Conservation (phyloP, 1,139 yeast species). For the Ogataea hybrid region DNA sequence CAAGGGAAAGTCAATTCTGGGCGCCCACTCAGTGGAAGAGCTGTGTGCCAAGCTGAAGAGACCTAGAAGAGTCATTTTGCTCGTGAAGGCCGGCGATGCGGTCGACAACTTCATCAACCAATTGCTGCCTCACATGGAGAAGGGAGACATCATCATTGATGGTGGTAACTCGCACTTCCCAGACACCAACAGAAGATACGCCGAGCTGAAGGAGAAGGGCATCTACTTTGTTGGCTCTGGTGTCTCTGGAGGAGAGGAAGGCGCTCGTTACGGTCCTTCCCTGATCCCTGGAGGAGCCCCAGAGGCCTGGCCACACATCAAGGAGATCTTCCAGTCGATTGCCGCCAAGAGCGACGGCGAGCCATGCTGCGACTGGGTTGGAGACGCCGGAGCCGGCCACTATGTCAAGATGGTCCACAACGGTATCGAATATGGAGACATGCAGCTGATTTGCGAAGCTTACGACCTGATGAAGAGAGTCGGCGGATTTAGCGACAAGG, state of each 20-base stretch:
- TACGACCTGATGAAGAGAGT: slow-evolving; percentile 94
- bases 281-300: slow-evolving; percentile 99
- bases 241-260: slow-evolving; percentile 99
- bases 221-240: slow-evolving; percentile 96
- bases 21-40: slow-evolving; percentile 92
- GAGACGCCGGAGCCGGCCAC: slow-evolving; percentile 98
- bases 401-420: slow-evolving; percentile 99
- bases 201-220: slow-evolving; percentile 82
- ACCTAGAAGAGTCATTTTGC: slow-evolving; percentile 92
- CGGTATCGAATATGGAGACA: slow-evolving; percentile 99
- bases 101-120: slow-evolving; percentile 90
- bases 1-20: slow-evolving; percentile 92
- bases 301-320: slow-evolving; percentile 99
- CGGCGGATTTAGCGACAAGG: slow-evolving; percentile 86
- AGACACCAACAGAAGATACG: slow-evolving; percentile 96
- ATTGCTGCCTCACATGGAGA: slow-evolving; percentile 86
- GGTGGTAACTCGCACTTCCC: slow-evolving; percentile 99
- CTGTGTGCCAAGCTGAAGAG: slow-evolving; percentile 86
- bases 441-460: slow-evolving; percentile 98
- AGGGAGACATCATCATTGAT: slow-evolving; percentile 97
- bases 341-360: slow-evolving; percentile 97
- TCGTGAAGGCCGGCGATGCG: slow-evolving; percentile 96
- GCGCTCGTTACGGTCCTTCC: slow-evolving; percentile 99
- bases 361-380: slow-evolving; percentile 99
- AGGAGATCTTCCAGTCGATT: slow-evolving; percentile 93